Conservation (phyloP, 2,329 filamentous ascomycete species). For the Parascedosporium putredinis region DNA sequence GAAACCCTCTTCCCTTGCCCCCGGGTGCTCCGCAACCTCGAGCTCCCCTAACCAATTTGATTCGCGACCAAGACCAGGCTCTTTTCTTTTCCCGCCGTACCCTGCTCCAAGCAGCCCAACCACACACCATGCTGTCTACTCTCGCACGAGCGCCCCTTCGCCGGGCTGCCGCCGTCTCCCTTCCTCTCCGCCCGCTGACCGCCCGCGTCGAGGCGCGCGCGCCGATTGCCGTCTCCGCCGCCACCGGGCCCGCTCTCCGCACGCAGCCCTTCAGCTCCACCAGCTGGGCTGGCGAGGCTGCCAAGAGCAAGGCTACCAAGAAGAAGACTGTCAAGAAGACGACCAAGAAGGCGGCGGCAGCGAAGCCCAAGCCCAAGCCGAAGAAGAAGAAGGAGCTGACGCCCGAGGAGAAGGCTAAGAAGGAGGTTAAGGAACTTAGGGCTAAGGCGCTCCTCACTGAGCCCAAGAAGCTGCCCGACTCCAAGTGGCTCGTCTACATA, state of each 20-base stretch:
- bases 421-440: conserved; percentile 25
- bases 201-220: conserved; percentile 15
- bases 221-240: too few species aligned
- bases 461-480: conserved; percentile 22
- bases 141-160: conserved; percentile 28
- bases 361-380: conserved; percentile 14
- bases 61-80: background rate
- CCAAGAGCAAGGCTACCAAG: conserved; percentile 5
- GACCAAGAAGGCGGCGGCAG: conserved; percentile 18
- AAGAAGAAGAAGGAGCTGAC: conserved; percentile 23
- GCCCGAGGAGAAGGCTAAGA: conserved; percentile 25
- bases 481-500: conserved; percentile 28
- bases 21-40: too few species aligned
- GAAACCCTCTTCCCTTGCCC: too few species aligned
- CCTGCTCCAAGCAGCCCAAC: background rate
- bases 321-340: conserved; percentile 16
- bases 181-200: conserved; percentile 15
- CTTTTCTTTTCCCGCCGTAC: background rate
- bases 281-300: conserved; percentile 15
- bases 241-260: conserved; percentile 15
- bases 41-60: too few species aligned
- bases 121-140: conserved; percentile 28
- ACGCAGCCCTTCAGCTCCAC: conserved; percentile 19
- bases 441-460: conserved; percentile 29
- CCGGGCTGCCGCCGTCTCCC: conserved; percentile 19